phyloP scores from a whole-genome alignment of 2,329 filamentous ascomycete species.

The Xylariaceae sp. region DNA sequence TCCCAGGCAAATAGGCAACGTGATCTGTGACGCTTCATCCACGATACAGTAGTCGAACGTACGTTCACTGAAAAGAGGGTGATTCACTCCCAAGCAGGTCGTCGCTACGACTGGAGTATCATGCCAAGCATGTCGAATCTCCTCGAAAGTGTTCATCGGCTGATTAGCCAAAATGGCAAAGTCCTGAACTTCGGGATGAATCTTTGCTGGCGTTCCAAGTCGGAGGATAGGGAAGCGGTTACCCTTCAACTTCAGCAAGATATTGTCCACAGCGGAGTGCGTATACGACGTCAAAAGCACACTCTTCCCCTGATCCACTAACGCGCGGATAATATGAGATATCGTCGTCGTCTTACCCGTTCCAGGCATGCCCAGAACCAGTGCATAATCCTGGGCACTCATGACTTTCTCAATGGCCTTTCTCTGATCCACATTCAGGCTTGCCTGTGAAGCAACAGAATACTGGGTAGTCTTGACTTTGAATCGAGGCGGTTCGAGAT shows the following conservation, averaged over 20 bases:
- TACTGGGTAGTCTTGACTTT: constrained; percentile 60
- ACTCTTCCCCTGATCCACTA: constrained; percentile 84
- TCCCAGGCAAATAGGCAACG: constrained; percentile 86
- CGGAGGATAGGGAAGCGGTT: constrained; percentile 77
- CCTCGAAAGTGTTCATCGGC: constrained; percentile 71
- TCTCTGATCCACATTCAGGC: constrained; percentile 81
- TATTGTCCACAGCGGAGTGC: constrained; percentile 97
- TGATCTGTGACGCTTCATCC: constrained; percentile 96
- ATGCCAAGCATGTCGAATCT: constrained; percentile 79
- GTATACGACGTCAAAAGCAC: constrained; percentile 94
- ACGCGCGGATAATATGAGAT: constrained; percentile 87
- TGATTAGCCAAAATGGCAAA: constrained; percentile 76
- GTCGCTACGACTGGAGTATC: constrained; percentile 86
- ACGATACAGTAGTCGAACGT: constrained; percentile 98
- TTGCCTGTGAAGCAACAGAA: constrained; percentile 54
- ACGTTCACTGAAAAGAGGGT: constrained; percentile 80
- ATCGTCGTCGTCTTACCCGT: constrained; percentile 99
- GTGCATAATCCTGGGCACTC: constrained; percentile 87
- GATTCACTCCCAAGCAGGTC: constrained; percentile 87
- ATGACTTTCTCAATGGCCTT: constrained; percentile 90
- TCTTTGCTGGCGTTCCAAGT: constrained; percentile 77
- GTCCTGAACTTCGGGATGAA: constrained; percentile 79
- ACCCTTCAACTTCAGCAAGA: constrained; percentile 80
- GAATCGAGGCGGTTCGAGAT: constrained; percentile 68
- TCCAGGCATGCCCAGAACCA: constrained; percentile 97